Conservation (phyloP, 257 asterid species). For the Solanum tacnaense region DNA sequence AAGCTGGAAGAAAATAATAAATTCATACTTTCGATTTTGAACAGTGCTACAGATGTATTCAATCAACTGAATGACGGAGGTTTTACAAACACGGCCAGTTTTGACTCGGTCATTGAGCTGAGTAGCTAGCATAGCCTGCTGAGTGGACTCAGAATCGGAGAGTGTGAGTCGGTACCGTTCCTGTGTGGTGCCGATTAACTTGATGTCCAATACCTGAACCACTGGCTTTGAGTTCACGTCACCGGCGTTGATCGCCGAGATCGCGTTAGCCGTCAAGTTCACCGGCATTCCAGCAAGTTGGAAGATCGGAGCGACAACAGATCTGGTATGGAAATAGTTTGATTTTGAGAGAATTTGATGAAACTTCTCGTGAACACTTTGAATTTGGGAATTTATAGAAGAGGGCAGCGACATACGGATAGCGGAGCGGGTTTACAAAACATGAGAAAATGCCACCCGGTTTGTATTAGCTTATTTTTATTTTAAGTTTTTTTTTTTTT, state of each 20-base stretch:
- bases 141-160: constrained; percentile 68
- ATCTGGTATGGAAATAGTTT: not conserved
- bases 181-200: constrained; percentile 55
- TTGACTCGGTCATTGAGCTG: constrained; percentile 78
- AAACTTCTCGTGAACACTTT: not conserved
- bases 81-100: constrained; percentile 50
- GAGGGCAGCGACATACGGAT: not conserved
- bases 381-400: not conserved
- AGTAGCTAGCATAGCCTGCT: constrained; percentile 87
- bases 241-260: constrained; percentile 66
- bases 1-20: not conserved
- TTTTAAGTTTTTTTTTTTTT: too few relatives aligned
- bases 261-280: constrained; percentile 61
- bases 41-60: constrained; percentile 73
- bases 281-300: constrained; percentile 37
- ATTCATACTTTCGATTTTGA: constrained; percentile 65
- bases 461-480: not conserved
- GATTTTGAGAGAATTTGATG: not conserved
- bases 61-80: constrained; percentile 83
- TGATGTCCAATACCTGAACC: constrained; percentile 86
- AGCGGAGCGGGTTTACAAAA: not conserved
- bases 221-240: constrained; percentile 84
- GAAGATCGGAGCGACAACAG: not conserved
- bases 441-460: not conserved
- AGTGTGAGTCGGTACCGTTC: constrained; percentile 69